phyloP scores from a whole-genome alignment of 352 stramenopile genomes.

The Phytopythium sindhum region DNA sequence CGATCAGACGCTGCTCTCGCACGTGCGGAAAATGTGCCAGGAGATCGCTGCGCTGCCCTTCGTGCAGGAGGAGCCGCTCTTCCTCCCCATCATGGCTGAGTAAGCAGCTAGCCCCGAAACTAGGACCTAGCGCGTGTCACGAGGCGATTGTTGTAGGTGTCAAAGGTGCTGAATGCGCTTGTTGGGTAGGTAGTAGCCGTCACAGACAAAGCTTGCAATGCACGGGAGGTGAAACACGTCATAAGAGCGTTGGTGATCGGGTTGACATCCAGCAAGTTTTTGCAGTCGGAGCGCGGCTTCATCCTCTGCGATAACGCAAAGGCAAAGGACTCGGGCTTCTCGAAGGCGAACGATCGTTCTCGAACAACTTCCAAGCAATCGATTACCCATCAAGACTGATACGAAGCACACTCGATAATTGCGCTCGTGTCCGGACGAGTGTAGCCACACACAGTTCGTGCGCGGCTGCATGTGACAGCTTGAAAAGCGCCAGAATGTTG shows the following conservation, averaged over 20 bases:
- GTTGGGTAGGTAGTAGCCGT: not conserved
- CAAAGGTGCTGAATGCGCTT: not conserved
- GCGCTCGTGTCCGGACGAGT: not conserved
- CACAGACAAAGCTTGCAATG: not conserved
- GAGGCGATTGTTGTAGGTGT: not conserved
- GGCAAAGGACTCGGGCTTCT: not conserved
- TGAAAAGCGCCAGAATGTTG: not conserved
- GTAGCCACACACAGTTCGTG: not conserved
- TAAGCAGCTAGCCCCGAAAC: not conserved
- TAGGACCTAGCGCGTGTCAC: not conserved
- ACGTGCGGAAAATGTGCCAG: constrained; percentile 86
- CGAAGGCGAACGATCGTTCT: not conserved
- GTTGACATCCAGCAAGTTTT: not conserved
- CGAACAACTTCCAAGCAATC: not conserved
- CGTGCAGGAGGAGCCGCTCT: constrained; percentile 79
- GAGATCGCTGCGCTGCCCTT: constrained; percentile 89
- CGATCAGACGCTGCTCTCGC: constrained; percentile 86
- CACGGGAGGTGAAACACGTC: not conserved
- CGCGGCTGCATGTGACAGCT: not conserved
- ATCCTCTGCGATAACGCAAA: not conserved
- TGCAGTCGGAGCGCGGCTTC: not conserved
- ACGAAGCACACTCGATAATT: not conserved
- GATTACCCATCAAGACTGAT: not conserved
- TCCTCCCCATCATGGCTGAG: constrained; percentile 65
- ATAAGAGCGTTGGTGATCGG: not conserved